Base-by-base conservation (phyloP, 345 rosid species). In the Laguncularia racemosa region DNA sequence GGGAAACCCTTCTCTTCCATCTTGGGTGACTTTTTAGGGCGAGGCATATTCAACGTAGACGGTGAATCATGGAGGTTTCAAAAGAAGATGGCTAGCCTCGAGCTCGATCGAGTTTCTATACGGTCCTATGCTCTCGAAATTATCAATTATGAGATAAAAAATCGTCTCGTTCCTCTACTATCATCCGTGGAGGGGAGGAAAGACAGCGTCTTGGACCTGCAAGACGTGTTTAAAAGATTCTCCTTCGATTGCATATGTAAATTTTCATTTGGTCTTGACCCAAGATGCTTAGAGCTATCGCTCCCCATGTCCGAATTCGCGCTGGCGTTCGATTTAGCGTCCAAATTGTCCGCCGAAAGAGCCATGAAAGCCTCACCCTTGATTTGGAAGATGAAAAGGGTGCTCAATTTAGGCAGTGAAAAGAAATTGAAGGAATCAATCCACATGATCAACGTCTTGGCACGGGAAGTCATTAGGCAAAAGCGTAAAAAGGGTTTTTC, bases 11-110 rank as follows among this genome's bases (percentile, higher is more conserved):
- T 88, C 79, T 84, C 92, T 14, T 55, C 61, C 5, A 88, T 88
- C 57, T 65, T 88, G 21, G 92, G 91, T 2, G 92, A 88, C 60
- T 76, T 88, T n/a, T 71, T 88, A 0, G 96, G 96, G 46, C 85
- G 70, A 11, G 96, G 96, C 2, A 88, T 88, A 6, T 88, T 88
- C 74, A 88, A 88, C 49, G 88, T 86, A 4, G 96, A 88, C 8
- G 96, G 96, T 0, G 84, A 83, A 7, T 48, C 67, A 47, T 88
- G 96, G 96, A 67, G 60, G 47, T 85, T 88, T 19, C 96, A 88
- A 57, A 72, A 78, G 43, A 79, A 81, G 50, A 71, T 88, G 75
- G 86, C 89, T 0, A 85, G 76, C 45, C 61, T 85, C 3, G 88
- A 83, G 59, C 85, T 88, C 0, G 77, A 72, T 7, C 72, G 74